Conservation (phyloP, 108 stramenopile species). For the Fragilaria radians region DNA sequence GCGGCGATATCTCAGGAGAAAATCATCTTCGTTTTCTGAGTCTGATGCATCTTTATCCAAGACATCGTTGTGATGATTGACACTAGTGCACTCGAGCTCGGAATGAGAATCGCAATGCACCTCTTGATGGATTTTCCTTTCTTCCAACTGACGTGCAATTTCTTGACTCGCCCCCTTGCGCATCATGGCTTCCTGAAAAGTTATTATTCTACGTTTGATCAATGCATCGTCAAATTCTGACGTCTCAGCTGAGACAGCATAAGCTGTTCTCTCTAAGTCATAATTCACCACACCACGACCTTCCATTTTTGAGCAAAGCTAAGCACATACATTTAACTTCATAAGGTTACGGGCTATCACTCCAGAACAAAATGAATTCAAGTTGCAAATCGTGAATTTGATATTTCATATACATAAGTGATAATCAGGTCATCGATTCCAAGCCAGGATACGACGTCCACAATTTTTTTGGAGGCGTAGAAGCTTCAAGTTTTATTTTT, state of each 20-base stretch:
- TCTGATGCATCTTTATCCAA: conserved; percentile 32
- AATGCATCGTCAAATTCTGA: conserved; percentile 86
- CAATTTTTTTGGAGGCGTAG: too few relatives aligned
- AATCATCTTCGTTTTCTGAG: conserved; percentile 34
- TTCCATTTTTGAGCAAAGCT: conserved; percentile 52
- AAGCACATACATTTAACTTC: too few relatives aligned
- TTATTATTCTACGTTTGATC: conserved; percentile 51
- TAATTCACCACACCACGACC: conserved; percentile 67
- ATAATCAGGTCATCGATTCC: too few relatives aligned
- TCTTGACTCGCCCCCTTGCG: conserved; percentile 64
- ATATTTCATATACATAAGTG: too few relatives aligned
- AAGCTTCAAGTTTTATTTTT: too few relatives aligned
- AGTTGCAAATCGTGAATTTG: too few relatives aligned
- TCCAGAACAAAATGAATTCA: too few relatives aligned
- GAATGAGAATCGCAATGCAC: background rate
- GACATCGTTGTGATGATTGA: conserved; percentile 21
- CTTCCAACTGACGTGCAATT: conserved; percentile 41
- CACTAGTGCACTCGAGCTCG: background rate
- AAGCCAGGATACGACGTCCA: too few relatives aligned
- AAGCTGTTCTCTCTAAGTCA: conserved; percentile 36
- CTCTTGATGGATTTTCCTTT: conserved; percentile 16
- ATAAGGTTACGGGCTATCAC: too few relatives aligned
- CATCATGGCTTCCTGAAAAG: conserved; percentile 61
- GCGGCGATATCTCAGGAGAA: conserved; percentile 48
- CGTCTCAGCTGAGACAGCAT: conserved; percentile 42